Percentiles rank a stretch among this genome's conserved stretches.
phyloP scores from a whole-genome alignment of 805 yeast species.

The Gaillardinia entomophila region DNA sequence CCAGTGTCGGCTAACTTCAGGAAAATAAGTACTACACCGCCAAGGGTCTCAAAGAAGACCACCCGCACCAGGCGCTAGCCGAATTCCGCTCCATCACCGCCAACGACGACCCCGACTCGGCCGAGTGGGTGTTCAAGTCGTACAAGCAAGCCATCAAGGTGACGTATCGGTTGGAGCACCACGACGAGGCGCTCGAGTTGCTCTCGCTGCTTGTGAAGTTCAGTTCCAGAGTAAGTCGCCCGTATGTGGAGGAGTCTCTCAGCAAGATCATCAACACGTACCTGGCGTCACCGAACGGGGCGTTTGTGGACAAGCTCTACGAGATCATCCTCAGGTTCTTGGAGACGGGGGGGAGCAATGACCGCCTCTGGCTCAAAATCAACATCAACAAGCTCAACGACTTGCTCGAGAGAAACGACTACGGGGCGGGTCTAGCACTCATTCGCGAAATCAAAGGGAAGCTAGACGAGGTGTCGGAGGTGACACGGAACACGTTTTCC shows the following conservation, averaged over 20 bases:
- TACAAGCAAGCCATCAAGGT: constrained; percentile 38
- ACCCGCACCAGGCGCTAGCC: constrained; percentile 15
- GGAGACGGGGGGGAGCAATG: constrained; percentile 6
- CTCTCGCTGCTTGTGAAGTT: constrained; percentile 17
- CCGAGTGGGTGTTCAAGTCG: constrained; percentile 33
- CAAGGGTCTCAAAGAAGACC: constrained; percentile 32
- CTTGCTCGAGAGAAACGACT: constrained; percentile 22
- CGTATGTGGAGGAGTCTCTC: constrained; percentile 35
- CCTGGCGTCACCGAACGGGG: constrained; percentile 18
- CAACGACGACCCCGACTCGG: constrained; percentile 9
- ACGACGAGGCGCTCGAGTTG: constrained; percentile 14
- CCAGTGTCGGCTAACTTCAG: constrained; percentile 11
- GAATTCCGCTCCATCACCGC: constrained; percentile 13
- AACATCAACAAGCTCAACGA: constrained; percentile 39
- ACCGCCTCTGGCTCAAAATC: constrained; percentile 43
- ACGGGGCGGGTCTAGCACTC: constrained; percentile 26
- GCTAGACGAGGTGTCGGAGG: constrained; percentile 35
- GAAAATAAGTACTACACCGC: constrained; percentile 32
- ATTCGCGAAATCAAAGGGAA: constrained; percentile 32
- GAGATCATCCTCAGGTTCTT: constrained; percentile 24
- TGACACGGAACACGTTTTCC: constrained; percentile 40
- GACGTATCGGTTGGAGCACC: constrained; percentile 15
- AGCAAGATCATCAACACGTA: constrained; percentile 30
- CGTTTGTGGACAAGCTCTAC: constrained; percentile 25
- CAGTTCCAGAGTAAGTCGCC: constrained; percentile 22